Evolutionary conservation across 2,329 filamentous ascomycete species (phyloP), one percentile per base, ranked within the genome.

Genomic region (Fusarium torulosum): DNA sequence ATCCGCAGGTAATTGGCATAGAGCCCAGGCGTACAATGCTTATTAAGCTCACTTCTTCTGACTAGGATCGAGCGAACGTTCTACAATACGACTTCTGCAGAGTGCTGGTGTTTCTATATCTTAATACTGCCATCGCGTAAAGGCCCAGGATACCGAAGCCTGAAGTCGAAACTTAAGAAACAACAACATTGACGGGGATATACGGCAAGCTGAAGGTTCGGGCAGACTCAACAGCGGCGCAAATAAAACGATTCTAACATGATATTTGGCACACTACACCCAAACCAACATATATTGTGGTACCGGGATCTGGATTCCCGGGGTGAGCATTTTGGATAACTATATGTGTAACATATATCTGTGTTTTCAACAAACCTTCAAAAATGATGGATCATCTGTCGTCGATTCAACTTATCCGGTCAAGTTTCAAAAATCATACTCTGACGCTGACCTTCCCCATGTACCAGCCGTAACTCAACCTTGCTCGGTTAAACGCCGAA

Each of bases 361-460:
- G 9, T 3, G 17, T 14, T 27, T 10, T 44, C 3, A 14, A 3
- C 23, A 5, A 10, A 11, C 7, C 13, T 11, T 8, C 2, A 7
- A 15, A 64, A 27, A 10, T 40, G 29, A 43, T 13, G 15, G 17
- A 19, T 59, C 9, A 59, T 2, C 40, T 21, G 7, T 38, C n/a
- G n/a, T 20, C 7, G 15, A 10, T 23, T 38, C 15, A 29, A 8
- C 5, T 10, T 21, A 2, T 21, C n/a, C 21, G 17, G 19, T 40
- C 13, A 47, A 35, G 38, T 29, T 27, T 53, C 29, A 51, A 71
- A 71, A 59, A 69, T 71, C 62, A 69, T 69, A 71, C 23, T 37
- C 35, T 37, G 35, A 37, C 35, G 5, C 17, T 37, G 35, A 7
- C 29, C 6, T 15, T 15, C 17, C 17, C 9, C n/a, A 37, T 7